Base-by-base conservation (phyloP, 2,329 filamentous ascomycete genomes). In the Penicillium sp. region DNA sequence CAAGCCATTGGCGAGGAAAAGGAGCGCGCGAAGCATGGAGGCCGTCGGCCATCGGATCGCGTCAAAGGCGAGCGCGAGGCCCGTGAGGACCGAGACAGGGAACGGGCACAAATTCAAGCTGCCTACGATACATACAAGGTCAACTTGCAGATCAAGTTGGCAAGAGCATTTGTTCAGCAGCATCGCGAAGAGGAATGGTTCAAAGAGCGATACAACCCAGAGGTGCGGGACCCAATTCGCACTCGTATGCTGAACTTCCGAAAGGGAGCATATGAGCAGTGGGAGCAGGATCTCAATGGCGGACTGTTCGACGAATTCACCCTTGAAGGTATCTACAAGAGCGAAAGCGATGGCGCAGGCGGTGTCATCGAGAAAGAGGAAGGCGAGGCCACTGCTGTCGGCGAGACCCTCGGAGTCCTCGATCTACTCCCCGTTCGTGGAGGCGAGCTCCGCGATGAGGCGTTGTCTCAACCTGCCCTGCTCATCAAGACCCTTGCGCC, bases 181-280 rank as follows among this genome's bases (percentile, higher is more conserved):
- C 95, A 99, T 77, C 96, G 96, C 74, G 87, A 88, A 44, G 95
- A 99, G 75, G 94, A 99, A 73, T 99, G 95, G 95, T 99, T 99
- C 79, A 91, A 89, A 68, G 95, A 99, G 77, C 88, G 92, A 73
- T 99, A 99, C 69, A 88, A 96, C 33, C 86, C 91, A 1, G 91
- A 95, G 66, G 87, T 94, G 55, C 84, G 91, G 54, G 88, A 93
- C 65, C 83, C 85, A 2, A 86, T 97, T 69, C 88, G 89, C 56
- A 80, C 82, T 60, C 89, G 91, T 69, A 80, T 98, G 54, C 89
- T 89, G 74, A 89, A 92, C 49, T 92, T 91, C 72, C 89, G 96
- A 49, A 87, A 88, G 41, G 87, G 85, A 14, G 86, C 87, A 54
- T 97, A 95, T 75, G 85, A 83, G 49, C 91, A 95, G 68, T 99